Conservation (phyloP, 2,329 filamentous ascomycete species). For the Mariannaea sp. region DNA sequence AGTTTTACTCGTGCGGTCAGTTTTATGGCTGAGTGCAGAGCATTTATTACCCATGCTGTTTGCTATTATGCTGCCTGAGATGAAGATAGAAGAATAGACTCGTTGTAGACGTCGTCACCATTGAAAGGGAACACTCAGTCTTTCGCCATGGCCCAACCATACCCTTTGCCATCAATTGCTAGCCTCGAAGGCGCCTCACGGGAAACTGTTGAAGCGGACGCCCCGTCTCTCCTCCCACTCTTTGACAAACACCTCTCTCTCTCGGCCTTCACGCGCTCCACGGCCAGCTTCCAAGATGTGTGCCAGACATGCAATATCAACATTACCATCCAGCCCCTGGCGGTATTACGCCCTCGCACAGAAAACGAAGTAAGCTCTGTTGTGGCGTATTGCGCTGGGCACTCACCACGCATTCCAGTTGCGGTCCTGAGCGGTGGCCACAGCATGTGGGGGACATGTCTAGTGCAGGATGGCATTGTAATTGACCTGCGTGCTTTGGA, state of each 20-base stretch:
- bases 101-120: no score
- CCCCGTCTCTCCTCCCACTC: background rate
- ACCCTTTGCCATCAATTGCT: background rate
- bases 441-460: slow-evolving; percentile 14
- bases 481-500: slow-evolving; percentile 20
- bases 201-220: slow-evolving; percentile 1
- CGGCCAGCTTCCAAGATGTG: slow-evolving; percentile 1
- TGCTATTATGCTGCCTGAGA: no score
- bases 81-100: no score
- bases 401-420: slow-evolving; percentile 12
- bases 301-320: slow-evolving; percentile 1
- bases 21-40: no score
- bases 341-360: background rate
- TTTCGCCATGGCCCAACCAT: slow-evolving; percentile 1
- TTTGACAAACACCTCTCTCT: background rate
- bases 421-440: slow-evolving; percentile 17
- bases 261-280: slow-evolving; percentile 1
- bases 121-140: no score
- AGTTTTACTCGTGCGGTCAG: no score
- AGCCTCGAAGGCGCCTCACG: background rate
- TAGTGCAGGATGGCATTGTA: slow-evolving; percentile 13
- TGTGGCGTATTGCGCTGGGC: background rate
- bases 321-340: background rate
- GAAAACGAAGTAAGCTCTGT: background rate
- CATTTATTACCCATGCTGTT: no score